A percentile compares a stretch with the other conserved stretches of the same genome.
Evolutionary conservation across 768 basidiomycete genomes (phyloP).

Genomic region (Calocybe indica): DNA sequence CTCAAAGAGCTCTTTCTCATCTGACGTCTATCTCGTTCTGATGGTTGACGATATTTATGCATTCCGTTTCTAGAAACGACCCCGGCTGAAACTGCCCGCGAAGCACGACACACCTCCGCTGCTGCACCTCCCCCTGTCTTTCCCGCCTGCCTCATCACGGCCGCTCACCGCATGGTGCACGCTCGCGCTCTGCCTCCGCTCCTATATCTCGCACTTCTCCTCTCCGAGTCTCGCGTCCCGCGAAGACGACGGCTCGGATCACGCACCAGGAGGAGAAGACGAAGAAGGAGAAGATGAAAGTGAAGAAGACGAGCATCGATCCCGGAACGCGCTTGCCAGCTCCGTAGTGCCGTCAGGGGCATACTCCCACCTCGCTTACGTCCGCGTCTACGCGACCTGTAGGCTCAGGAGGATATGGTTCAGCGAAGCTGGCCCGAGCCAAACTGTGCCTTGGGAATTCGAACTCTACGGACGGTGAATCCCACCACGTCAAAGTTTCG

Average conservation of each 20-base stretch:
- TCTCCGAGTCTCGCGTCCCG: conserved; percentile 31
- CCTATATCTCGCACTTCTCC: conserved; percentile 56
- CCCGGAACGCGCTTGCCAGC: conserved; percentile 11
- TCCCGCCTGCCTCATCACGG: conserved; percentile 48
- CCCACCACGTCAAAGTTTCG: too few relatives aligned
- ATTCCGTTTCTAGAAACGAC: conserved; percentile 39
- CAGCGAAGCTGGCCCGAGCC: conserved; percentile 45
- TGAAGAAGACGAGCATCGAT: conserved; percentile 10
- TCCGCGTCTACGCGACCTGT: conserved; percentile 76
- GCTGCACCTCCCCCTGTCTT: conserved; percentile 65
- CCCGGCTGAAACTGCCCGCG: conserved; percentile 37
- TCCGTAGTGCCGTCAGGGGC: conserved; percentile 38
- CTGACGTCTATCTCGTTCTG: not conserved
- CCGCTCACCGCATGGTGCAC: conserved; percentile 69
- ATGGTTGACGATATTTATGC: not conserved
- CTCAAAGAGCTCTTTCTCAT: too few relatives aligned
- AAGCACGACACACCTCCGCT: conserved; percentile 38
- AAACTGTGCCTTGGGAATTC: conserved; percentile 71
- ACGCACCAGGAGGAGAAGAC: too few relatives aligned
- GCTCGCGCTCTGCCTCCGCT: conserved; percentile 53
- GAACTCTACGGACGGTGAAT: conserved; percentile 40
- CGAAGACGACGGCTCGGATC: too few relatives aligned
- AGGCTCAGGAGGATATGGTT: conserved; percentile 76
- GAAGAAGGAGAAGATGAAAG: conserved; percentile 11
- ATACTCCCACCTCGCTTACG: conserved; percentile 63